These are phyloP conservation scores for Gloeophyllum trabeum DNA, from an alignment of 768 basidiomycete species.

Conservation along the genomic window DNA sequence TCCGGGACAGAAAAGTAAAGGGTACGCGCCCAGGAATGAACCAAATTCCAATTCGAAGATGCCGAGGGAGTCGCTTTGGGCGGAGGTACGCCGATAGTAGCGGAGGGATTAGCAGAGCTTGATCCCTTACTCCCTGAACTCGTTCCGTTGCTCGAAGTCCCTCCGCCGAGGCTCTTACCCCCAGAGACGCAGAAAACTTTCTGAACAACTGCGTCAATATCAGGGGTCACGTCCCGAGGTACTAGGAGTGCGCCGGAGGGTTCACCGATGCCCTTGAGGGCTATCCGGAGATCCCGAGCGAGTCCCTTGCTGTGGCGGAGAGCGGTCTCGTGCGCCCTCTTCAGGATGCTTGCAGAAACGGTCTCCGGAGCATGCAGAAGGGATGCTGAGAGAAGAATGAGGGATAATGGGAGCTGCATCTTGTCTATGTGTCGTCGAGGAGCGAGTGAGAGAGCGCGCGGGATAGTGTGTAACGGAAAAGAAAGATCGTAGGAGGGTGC, in stretches of 20 bases:
- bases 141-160: too few relatives aligned
- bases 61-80: constrained; percentile 10
- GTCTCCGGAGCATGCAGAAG: too few relatives aligned
- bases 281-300: constrained; percentile 58
- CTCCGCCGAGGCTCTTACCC: too few relatives aligned
- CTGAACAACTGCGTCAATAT: constrained; percentile 1
- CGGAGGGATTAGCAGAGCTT: too few relatives aligned
- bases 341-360: constrained; percentile 18
- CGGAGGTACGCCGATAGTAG: too few relatives aligned
- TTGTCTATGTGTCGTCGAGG: too few relatives aligned
- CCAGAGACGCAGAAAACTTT: constrained; percentile 27
- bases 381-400: too few relatives aligned
- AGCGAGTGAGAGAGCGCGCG: too few relatives aligned
- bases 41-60: constrained; percentile 4
- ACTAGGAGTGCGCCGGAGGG: not conserved
- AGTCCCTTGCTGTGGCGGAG: constrained; percentile 47
- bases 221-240: not conserved
- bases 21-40: constrained; percentile 38
- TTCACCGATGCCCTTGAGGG: constrained; percentile 35
- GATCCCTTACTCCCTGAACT: too few relatives aligned
- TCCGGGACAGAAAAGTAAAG: not conserved
- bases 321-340: constrained; percentile 40
- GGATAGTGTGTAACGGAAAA: too few relatives aligned
- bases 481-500: too few relatives aligned
- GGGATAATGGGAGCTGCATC: too few relatives aligned